Evolutionary conservation across 306 rosid species (phyloP).

Genomic region (Vicia sativa): DNA sequence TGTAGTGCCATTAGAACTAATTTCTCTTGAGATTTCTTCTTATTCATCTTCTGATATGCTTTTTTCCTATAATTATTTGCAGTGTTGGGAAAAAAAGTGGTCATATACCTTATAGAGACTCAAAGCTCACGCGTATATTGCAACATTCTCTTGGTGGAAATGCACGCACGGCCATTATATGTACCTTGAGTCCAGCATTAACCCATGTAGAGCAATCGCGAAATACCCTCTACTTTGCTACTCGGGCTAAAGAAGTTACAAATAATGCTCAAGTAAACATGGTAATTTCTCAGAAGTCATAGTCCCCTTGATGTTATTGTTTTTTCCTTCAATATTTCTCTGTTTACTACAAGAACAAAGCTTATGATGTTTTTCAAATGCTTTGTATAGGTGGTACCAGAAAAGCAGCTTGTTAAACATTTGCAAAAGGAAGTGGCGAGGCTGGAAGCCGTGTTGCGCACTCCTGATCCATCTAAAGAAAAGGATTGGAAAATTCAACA

Average conservation of each 20-base stretch:
- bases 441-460: slow-evolving; percentile 88
- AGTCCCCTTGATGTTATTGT: slow-evolving; percentile 1
- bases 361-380: slow-evolving; percentile 4
- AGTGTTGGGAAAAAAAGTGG: slow-evolving; percentile 94
- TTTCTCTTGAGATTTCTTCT: background rate
- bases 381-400: slow-evolving; percentile 73
- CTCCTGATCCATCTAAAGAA: slow-evolving; percentile 89
- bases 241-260: slow-evolving; percentile 97
- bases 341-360: background rate
- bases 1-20: background rate
- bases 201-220: slow-evolving; percentile 95
- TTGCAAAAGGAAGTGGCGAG: slow-evolving; percentile 98
- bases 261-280: slow-evolving; percentile 95
- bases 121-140: slow-evolving; percentile 95
- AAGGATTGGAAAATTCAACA: slow-evolving; percentile 92
- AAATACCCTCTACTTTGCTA: slow-evolving; percentile 93
- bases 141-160: slow-evolving; percentile 99
- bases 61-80: slow-evolving; percentile 37
- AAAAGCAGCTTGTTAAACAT: slow-evolving; percentile 93
- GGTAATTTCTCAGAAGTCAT: slow-evolving; percentile 51
- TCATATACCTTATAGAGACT: slow-evolving; percentile 95
- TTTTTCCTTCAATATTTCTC: background rate
- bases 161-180: slow-evolving; percentile 98
- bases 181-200: slow-evolving; percentile 96
- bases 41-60: slow-evolving; percentile 18